Base-by-base conservation (phyloP, 495 filamentous ascomycete genomes). In the Trichoderma virens region DNA sequence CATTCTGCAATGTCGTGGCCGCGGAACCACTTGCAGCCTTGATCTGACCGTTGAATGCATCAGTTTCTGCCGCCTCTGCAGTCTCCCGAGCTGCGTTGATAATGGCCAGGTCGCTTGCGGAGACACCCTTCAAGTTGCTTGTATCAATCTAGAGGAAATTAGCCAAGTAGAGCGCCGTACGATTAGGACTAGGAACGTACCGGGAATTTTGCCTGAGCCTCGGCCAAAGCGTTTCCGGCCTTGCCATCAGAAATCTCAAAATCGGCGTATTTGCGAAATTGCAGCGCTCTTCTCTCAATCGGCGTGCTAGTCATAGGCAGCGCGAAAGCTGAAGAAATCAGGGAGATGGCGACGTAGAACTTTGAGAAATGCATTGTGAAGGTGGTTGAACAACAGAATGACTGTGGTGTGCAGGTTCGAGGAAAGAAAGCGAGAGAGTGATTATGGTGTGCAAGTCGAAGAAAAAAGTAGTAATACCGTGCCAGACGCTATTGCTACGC, bases 1-100 rank as follows among this genome's bases (percentile, higher is more conserved):
- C 80, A 31, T 78, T 78, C 73, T 80, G 76, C 51, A 79, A 73
- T 14, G 77, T 75, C 16, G 68, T 69, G 8, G 73, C 70, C 8
- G 61, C 71, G 20, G 69, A 72, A 11, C 73, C 76, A 27, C 62
- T 59, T 9, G 72, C 71, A 8, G 70, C 74, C 18, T 74, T 74
- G 54, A 79, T 77, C 30, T 74, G 73, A 5, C 68, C 39, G 62
- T 79, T 77, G 69, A 77, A 79, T 5, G 70, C 74, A 1, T 72
- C 71, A 5, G 67, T 67, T 60, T 73, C 78, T 61, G 77, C 78
- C 9, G 74, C 66, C 62, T 80, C 76, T 66, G 70, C 69, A 31
- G 75, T 72, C 41, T 70, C 62, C 43, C 74, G 73, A 28, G 75
- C 78, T 7, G 68, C 69, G 20, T 73, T 69, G 64, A 80, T 76